These are phyloP conservation scores for Hymenotorrendiella dingleyae DNA, from an alignment of 2,329 filamentous ascomycete genomes.

Conservation along the genomic window DNA sequence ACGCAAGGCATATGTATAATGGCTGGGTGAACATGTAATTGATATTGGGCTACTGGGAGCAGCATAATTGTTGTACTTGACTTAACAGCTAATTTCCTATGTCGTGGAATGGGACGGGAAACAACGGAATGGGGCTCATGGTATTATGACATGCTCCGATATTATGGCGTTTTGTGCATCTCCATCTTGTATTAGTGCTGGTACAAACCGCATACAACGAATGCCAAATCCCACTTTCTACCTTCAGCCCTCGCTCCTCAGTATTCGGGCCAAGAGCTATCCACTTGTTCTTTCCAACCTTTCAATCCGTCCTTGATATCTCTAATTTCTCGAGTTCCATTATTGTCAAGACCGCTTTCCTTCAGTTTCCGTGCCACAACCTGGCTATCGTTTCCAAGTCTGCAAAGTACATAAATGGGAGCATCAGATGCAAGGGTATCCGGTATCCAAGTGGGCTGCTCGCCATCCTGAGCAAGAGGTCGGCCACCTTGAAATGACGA, in stretches of 20 bases:
- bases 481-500: constrained; percentile 39
- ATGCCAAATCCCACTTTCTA: constrained; percentile 7
- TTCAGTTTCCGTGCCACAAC: constrained; percentile 60
- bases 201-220: constrained; percentile 3
- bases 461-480: constrained; percentile 6
- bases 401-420: constrained; percentile 66
- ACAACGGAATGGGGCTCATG: no score
- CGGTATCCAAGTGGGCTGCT: constrained; percentile 34
- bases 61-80: constrained; percentile 1
- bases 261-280: constrained; percentile 52
- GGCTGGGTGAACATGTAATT: constrained; percentile 1
- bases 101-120: no score
- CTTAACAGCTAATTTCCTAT: constrained; percentile 5
- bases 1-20: constrained; percentile 32
- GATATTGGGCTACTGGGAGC: not conserved
- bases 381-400: constrained; percentile 75
- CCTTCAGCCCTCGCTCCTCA: constrained; percentile 24
- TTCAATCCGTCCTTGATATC: constrained; percentile 67
- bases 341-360: constrained; percentile 44
- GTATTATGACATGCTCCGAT: constrained; percentile 5
- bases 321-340: constrained; percentile 50
- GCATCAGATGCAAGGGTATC: constrained; percentile 35
- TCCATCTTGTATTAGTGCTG: constrained; percentile 6
- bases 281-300: constrained; percentile 67
- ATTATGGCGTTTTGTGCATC: constrained; percentile 6